These are phyloP conservation scores for Paramecium tetraurelia DNA, from an alignment of 73 alveolate species.

Conservation along the genomic window DNA sequence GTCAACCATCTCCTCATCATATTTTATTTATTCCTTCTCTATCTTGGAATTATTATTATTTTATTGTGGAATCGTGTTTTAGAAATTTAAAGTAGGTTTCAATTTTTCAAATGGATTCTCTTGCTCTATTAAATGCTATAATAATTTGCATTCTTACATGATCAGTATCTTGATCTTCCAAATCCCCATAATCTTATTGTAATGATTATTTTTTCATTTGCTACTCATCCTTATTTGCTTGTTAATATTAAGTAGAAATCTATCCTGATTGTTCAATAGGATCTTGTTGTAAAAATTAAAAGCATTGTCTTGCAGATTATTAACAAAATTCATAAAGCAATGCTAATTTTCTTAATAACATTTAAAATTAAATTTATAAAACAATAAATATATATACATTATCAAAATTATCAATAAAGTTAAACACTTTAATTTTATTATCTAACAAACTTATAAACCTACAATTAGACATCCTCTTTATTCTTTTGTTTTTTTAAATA, in stretches of 20 bases:
- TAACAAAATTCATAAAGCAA: neutral
- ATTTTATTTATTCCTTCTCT: neutral
- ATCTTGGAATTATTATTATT: neutral
- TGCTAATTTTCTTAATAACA: slow-evolving; percentile 14
- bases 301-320: neutral
- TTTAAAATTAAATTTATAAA: neutral
- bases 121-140: neutral
- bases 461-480: slow-evolving; percentile 6
- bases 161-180: neutral
- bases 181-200: neutral
- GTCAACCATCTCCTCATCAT: neutral
- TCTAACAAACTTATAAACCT: neutral
- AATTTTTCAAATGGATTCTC: slow-evolving; percentile 13
- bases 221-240: neutral
- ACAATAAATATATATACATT: neutral
- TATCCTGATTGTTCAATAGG: neutral
- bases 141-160: neutral
- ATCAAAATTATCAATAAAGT: neutral
- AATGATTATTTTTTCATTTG: neutral
- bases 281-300: neutral
- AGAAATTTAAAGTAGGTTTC: neutral
- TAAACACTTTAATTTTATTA: neutral
- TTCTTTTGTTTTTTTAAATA: neutral
- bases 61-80: neutral
- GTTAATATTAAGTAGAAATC: neutral